Conservation (phyloP, 768 basidiomycete species). For the Mrakia hoshinonis region DNA sequence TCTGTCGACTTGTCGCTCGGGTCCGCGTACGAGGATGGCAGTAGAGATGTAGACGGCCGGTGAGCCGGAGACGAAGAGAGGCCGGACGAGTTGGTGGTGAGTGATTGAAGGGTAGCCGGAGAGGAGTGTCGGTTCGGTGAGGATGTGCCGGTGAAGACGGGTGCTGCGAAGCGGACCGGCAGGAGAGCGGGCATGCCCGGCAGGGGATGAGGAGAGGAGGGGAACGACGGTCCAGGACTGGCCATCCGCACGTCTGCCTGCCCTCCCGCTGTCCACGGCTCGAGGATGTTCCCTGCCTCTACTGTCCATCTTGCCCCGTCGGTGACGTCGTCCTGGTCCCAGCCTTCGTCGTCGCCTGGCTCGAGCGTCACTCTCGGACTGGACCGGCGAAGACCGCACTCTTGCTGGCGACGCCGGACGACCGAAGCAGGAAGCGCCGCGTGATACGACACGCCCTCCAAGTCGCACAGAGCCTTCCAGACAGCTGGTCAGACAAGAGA, state of each 20-base stretch:
- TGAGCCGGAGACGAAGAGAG: not conserved
- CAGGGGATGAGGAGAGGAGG: not conserved
- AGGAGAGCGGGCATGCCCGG: too few relatives aligned
- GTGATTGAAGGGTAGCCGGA: not conserved
- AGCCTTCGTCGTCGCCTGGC: constrained; percentile 6
- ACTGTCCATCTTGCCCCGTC: not conserved
- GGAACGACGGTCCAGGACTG: not conserved
- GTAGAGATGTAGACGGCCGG: not conserved
- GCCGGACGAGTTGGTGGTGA: not conserved
- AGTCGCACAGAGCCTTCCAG: not conserved
- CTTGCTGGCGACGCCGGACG: not conserved
- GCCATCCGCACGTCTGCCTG: not conserved
- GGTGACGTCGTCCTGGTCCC: not conserved
- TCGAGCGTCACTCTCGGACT: not conserved
- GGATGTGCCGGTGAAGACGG: not conserved
- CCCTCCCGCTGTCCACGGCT: not conserved
- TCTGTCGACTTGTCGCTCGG: not conserved
- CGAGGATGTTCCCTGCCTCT: not conserved
- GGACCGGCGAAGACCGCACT: not conserved
- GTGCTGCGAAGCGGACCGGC: not conserved
- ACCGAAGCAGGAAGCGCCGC: not conserved
- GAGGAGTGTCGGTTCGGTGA: not conserved
- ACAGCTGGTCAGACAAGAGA: not conserved
- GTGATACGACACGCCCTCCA: not conserved
- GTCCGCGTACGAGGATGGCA: not conserved